These are phyloP conservation scores for Akanthomyces dipterigenus DNA, from an alignment of 2,329 filamentous ascomycete genomes.

Conservation along the genomic window DNA sequence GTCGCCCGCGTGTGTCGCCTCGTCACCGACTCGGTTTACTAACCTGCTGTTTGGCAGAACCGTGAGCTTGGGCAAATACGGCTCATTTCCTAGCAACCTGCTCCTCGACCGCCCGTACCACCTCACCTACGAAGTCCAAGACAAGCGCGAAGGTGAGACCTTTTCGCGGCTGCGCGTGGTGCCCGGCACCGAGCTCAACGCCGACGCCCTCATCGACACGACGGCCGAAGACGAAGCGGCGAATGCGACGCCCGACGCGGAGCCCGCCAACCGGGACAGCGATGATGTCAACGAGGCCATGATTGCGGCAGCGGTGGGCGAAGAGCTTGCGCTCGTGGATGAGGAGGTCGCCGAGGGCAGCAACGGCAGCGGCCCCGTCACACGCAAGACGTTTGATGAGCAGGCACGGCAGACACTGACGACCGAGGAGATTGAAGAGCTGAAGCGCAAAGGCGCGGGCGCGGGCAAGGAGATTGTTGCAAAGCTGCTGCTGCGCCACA, in stretches of 20 bases:
- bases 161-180: conserved; percentile 71
- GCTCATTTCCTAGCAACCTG: conserved; percentile 80
- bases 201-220: conserved; percentile 58
- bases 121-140: conserved; percentile 82
- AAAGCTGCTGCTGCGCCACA: conserved; percentile 86
- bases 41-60: conserved; percentile 47
- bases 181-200: conserved; percentile 73
- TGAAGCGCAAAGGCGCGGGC: conserved; percentile 64
- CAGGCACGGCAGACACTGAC: conserved; percentile 68
- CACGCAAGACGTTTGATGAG: conserved; percentile 54
- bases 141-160: conserved; percentile 56
- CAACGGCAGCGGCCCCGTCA: conserved; percentile 34
- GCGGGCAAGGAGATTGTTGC: conserved; percentile 85
- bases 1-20: conserved; percentile 6
- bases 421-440: conserved; percentile 67
- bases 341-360: conserved; percentile 18
- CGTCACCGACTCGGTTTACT: neutral
- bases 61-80: conserved; percentile 88
- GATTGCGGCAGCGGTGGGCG: conserved; percentile 30
- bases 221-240: conserved; percentile 29
- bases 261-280: conserved; percentile 34
- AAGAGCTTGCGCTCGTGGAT: conserved; percentile 37
- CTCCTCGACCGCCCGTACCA: conserved; percentile 88
- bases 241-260: conserved; percentile 18
- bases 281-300: conserved; percentile 37